phyloP scores from a whole-genome alignment of 1,284 basidiomycete genomes.

The Irpex sp. region DNA sequence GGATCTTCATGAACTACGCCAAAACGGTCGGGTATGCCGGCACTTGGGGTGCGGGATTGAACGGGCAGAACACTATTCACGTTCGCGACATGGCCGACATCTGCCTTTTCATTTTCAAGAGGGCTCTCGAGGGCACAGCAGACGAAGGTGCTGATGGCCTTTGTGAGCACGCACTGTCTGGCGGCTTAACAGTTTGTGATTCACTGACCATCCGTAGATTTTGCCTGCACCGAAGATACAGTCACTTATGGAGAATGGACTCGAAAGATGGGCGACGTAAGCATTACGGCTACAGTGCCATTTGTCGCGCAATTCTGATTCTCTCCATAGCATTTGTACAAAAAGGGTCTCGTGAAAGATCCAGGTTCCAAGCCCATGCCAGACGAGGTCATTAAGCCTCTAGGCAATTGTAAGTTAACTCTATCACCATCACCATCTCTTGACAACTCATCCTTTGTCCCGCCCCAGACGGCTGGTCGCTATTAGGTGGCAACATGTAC shows the following conservation, averaged over 20 bases:
- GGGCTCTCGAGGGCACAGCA: constrained; percentile 32
- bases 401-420: constrained; percentile 30
- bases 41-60: constrained; percentile 36
- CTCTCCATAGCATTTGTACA: constrained; percentile 28
- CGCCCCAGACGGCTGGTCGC: constrained; percentile 31
- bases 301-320: neutral
- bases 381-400: constrained; percentile 25
- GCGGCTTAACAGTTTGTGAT: constrained; percentile 15
- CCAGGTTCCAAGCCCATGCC: constrained; percentile 31
- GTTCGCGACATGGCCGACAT: constrained; percentile 33
- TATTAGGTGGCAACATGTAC: constrained; percentile 33
- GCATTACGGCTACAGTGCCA: neutral
- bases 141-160: constrained; percentile 35
- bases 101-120: constrained; percentile 29
- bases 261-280: constrained; percentile 33
- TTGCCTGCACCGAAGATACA: constrained; percentile 13
- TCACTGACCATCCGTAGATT: constrained; percentile 10
- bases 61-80: constrained; percentile 33
- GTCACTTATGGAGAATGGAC: constrained; percentile 25
- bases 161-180: constrained; percentile 20
- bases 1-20: constrained; percentile 28
- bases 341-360: constrained; percentile 29
- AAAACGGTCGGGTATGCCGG: constrained; percentile 28
- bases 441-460: neutral
- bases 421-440: neutral